Evolutionary conservation across 805 yeast species (phyloP), one percentile per base, ranked within the genome.

Genomic region (Pichia kluyveri): DNA sequence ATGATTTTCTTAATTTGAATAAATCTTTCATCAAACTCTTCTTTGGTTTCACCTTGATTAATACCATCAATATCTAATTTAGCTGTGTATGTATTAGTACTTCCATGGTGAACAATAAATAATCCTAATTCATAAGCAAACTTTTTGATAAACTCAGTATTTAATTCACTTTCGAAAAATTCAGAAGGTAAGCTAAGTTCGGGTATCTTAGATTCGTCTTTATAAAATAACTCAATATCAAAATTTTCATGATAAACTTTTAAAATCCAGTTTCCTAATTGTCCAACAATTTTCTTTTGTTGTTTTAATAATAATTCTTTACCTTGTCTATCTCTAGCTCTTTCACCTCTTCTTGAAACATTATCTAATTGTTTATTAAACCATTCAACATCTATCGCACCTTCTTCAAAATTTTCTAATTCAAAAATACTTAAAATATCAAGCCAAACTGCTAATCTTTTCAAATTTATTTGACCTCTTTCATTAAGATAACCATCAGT

Each of bases 351-450:
- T 42, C 82, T 68, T 7, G 91, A 83, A 48, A 86, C 80, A 58
- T 83, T 83, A 55, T 86, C 95, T 52, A 91, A 73, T 59, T 86
- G 86, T 58, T 83, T 76, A 66, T 88, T 88, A 66, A 88, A 87
- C 96, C 96, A 90, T 52, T 85, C 93, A 34, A 86, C 80, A 63
- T 90, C 96, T 47, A 87, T 77, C 52, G 84, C 86, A 46, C 81
- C 80, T 54, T 76, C 81, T 66, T 93, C 98, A 59, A 91, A 93
- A 61, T 85, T 83, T 63, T 83, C 86, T 54, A 81, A 69, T 65
- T 93, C 99, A 59, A 90, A 89, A 53, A 78, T 76, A 6, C 93
- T 79, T 46, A 93, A 68, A 55, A 78, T 77, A 38, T 82, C 79
- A 43, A 93, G 70, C 91, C 96, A 88, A 39, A 79, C 64, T 23